Evolutionary conservation across 495 filamentous ascomycete genomes (phyloP).

Genomic region (Penicillium macrosclerotiorum): DNA sequence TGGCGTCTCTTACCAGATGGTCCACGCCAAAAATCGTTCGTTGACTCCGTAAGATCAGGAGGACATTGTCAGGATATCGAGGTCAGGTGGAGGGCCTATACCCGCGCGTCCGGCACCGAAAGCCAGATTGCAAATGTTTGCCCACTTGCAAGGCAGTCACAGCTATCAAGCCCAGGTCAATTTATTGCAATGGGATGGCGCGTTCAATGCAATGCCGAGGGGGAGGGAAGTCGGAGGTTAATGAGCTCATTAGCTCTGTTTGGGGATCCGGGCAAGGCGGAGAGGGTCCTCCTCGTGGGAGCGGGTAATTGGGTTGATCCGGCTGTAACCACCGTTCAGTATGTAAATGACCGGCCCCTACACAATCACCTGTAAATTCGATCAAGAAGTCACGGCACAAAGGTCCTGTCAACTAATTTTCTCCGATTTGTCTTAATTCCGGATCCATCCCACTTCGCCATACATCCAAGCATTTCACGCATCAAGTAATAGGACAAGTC

Average conservation of each 20-base stretch:
- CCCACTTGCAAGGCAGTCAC: neutral
- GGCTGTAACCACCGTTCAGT: neutral
- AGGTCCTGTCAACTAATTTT: too few species aligned
- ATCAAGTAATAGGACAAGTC: too few species aligned
- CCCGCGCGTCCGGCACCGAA: conserved; percentile 14
- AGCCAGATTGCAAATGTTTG: conserved; percentile 11
- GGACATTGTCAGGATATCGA: conserved; percentile 37
- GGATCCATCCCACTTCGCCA: too few species aligned
- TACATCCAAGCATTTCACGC: too few species aligned
- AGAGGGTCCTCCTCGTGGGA: conserved; percentile 35
- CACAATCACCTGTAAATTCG: too few species aligned
- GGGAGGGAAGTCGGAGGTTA: conserved; percentile 8
- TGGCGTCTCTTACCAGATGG: conserved; percentile 19
- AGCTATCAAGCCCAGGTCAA: neutral
- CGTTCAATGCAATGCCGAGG: conserved; percentile 9
- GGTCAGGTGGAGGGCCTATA: conserved; percentile 12
- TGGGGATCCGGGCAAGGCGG: conserved; percentile 33
- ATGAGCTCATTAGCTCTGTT: conserved; percentile 32
- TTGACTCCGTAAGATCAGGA: conserved; percentile 29
- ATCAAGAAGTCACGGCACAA: too few species aligned
- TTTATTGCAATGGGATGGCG: neutral
- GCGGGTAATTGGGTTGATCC: conserved; percentile 26
- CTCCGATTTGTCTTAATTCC: too few species aligned
- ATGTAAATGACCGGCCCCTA: too few species aligned
- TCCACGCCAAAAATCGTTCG: conserved; percentile 28